phyloP scores from a whole-genome alignment of 768 basidiomycete species.

The Lepiota brunneoincarnata region DNA sequence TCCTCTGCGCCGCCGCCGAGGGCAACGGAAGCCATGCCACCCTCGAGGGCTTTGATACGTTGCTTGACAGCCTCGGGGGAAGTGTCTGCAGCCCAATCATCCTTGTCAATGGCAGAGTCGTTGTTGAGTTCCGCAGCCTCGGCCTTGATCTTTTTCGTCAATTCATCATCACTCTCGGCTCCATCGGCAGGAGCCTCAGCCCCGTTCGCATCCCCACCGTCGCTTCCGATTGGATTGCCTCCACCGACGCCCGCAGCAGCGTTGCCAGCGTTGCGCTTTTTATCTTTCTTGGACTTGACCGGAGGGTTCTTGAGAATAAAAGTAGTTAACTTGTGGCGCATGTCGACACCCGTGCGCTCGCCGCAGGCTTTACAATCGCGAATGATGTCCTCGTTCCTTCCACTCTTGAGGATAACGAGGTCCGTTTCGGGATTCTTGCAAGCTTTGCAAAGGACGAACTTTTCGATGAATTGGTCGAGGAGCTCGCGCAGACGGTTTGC shows the following conservation, averaged over 20 bases:
- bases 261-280: constrained; percentile 53
- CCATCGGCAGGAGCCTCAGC: constrained; percentile 44
- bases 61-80: constrained; percentile 86
- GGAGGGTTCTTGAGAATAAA: constrained; percentile 99
- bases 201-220: constrained; percentile 30
- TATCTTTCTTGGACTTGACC: constrained; percentile 76
- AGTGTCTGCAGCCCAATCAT: constrained; percentile 93
- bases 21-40: constrained; percentile 48
- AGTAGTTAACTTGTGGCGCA: constrained; percentile 94
- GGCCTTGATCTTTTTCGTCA: constrained; percentile 89
- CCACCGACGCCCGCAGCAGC: constrained; percentile 46
- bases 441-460: constrained; percentile 93
- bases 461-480: constrained; percentile 95
- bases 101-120: constrained; percentile 57
- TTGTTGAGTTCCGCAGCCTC: constrained; percentile 77
- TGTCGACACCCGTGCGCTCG: constrained; percentile 86
- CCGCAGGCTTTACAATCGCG: constrained; percentile 99
- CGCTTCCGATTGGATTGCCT: constrained; percentile 32
- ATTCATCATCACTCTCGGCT: constrained; percentile 81
- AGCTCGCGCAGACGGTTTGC: constrained; percentile 90
- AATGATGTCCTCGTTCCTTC: constrained; percentile 79
- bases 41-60: constrained; percentile 71
- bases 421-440: constrained; percentile 99
- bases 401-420: constrained; percentile 82
- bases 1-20: constrained; percentile 75